Percentiles rank a stretch among this genome's conserved stretches.
phyloP scores from a whole-genome alignment of 2,329 filamentous ascomycete genomes.

The Colletotrichum tamarilloi region DNA sequence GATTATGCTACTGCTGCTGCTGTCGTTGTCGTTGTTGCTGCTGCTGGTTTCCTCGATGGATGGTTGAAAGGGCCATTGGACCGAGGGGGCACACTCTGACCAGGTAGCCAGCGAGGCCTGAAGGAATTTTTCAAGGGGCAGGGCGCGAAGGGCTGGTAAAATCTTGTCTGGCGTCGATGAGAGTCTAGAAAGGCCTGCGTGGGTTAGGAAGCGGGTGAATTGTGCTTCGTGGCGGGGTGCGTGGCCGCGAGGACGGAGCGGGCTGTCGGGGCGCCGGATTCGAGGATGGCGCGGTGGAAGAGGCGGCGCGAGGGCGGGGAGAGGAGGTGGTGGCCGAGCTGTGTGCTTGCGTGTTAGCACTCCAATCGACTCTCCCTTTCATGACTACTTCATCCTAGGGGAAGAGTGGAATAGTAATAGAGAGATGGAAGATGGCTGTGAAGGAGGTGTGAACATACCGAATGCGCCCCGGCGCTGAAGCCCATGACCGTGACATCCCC shows the following conservation, averaged over 20 bases:
- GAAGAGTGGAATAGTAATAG: neutral
- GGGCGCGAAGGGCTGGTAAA: slow-evolving; percentile 60
- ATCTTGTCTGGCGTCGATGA: slow-evolving; percentile 55
- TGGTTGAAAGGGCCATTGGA: slow-evolving; percentile 76
- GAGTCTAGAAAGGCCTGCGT: slow-evolving; percentile 60
- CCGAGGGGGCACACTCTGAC: slow-evolving; percentile 51
- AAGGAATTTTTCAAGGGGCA: slow-evolving; percentile 52
- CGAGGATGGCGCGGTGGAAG: slow-evolving; percentile 66
- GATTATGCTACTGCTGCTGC: slow-evolving; percentile 57
- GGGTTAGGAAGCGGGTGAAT: slow-evolving; percentile 64
- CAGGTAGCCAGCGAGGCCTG: slow-evolving; percentile 57
- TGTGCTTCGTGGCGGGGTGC: slow-evolving; percentile 68
- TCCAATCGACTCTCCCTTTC: no score
- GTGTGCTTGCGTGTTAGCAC: neutral
- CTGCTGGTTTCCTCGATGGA: slow-evolving; percentile 68
- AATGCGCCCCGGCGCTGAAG: slow-evolving; percentile 71
- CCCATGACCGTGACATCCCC: slow-evolving; percentile 71
- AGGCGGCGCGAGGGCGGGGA: slow-evolving; percentile 54
- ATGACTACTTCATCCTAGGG: no score
- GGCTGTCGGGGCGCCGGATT: slow-evolving; percentile 67
- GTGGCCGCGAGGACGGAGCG: slow-evolving; percentile 63
- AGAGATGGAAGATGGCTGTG: slow-evolving; percentile 31
- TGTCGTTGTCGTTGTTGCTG: slow-evolving; percentile 40
- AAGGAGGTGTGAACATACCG: slow-evolving; percentile 47
- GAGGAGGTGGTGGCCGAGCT: slow-evolving; percentile 77